Percentiles rank a stretch among this genome's conserved stretches.
These are phyloP conservation scores for Moringa oleifera DNA, from an alignment of 345 rosid genomes.

Conservation along the genomic window DNA sequence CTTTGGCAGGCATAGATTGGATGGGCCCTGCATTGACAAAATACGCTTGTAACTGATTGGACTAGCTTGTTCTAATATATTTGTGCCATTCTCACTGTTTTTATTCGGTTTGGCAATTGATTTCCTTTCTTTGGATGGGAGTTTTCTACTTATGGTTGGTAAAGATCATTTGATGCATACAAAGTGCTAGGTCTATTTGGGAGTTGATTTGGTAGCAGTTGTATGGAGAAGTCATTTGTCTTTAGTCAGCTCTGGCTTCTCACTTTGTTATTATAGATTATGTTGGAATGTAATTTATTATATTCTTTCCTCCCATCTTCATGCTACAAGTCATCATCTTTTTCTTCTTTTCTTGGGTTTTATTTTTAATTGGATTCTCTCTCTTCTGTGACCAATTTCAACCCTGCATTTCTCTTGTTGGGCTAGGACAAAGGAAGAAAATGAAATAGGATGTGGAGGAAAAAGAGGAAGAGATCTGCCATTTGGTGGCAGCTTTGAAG, in stretches of 20 bases:
- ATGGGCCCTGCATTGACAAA: neutral
- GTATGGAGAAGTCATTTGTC: neutral
- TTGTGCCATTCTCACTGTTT: neutral
- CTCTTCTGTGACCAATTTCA: no score
- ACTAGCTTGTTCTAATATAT: neutral
- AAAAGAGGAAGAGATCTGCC: no score
- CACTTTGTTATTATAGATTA: neutral
- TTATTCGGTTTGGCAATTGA: neutral
- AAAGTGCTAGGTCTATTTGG: neutral
- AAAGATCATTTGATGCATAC: neutral
- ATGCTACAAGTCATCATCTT: no score
- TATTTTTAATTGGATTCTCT: no score
- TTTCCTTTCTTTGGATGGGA: neutral
- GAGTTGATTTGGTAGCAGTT: neutral
- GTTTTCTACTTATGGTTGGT: neutral
- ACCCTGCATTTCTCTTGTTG: no score
- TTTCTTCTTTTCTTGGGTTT: no score
- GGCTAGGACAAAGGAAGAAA: no score
- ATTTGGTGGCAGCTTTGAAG: no score
- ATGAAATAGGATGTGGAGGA: no score
- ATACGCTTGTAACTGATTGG: neutral
- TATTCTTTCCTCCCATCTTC: no score
- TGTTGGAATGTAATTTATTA: neutral
- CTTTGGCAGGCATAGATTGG: neutral
- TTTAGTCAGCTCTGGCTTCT: neutral